These are phyloP conservation scores for Gastrodia elata DNA, from an alignment of 106 monocot species.

Conservation along the genomic window DNA sequence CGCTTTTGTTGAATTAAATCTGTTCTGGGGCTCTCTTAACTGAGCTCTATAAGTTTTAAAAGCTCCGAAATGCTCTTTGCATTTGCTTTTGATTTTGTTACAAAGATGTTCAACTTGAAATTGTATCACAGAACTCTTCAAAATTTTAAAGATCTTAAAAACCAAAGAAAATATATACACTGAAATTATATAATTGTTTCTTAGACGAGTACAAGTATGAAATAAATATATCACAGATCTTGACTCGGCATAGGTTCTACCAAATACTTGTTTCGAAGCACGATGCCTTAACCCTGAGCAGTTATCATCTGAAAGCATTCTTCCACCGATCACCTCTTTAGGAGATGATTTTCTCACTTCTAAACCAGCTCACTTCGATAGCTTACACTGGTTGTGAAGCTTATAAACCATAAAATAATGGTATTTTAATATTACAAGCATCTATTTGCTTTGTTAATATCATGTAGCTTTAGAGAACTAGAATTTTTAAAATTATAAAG, in stretches of 20 bases:
- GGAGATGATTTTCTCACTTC: constrained; percentile 13
- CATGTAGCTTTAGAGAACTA: not conserved
- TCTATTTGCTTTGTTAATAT: not conserved
- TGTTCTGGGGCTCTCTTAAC: too few species aligned
- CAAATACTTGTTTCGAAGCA: constrained; percentile 14
- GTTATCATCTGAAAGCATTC: constrained; percentile 6
- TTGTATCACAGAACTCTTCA: too few species aligned
- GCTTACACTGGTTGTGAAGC: constrained; percentile 32
- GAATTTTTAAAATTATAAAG: not conserved
- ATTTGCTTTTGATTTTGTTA: too few species aligned
- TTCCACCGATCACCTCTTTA: constrained; percentile 10
- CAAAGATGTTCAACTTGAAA: too few species aligned
- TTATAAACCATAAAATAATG: constrained; percentile 2
- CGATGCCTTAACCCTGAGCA: constrained; percentile 34
- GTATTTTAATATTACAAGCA: not conserved
- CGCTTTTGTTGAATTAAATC: too few species aligned
- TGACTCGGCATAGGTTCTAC: constrained; percentile 13
- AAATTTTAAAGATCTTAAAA: too few species aligned
- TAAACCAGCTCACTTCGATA: constrained; percentile 45
- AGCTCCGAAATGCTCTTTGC: too few species aligned
- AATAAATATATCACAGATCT: too few species aligned
- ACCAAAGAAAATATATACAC: too few species aligned
- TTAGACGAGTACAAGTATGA: too few species aligned
- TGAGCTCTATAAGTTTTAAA: too few species aligned
- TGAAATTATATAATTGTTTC: too few species aligned